A percentile compares a stretch with the other conserved stretches of the same genome.
Evolutionary conservation across 176 grass and related monocot species (phyloP).

Genomic region (Eragrostis curvula): DNA sequence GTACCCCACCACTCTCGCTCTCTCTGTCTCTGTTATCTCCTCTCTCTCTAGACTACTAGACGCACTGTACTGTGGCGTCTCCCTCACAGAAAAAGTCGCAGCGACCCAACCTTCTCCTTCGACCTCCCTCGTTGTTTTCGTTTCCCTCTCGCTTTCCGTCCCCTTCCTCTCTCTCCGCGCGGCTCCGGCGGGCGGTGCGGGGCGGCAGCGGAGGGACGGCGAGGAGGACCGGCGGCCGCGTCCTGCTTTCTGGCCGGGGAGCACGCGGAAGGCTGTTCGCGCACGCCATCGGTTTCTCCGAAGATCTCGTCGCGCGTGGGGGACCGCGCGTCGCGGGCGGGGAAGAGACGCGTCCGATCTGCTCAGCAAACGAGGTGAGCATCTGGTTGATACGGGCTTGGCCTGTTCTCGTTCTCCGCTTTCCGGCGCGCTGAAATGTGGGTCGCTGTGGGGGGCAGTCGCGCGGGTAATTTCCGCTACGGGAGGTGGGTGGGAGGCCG

Average conservation of each 20-base stretch:
- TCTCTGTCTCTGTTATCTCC: neutral
- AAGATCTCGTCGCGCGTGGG: neutral
- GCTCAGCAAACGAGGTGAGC: constrained; percentile 15
- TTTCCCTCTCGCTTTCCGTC: constrained; percentile 30
- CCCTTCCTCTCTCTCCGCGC: neutral
- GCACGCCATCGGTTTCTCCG: neutral
- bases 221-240: neutral
- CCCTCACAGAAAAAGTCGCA: constrained; percentile 22
- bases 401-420: neutral
- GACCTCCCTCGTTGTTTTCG: neutral
- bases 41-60: neutral
- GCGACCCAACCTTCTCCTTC: neutral
- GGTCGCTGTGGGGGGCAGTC: neutral
- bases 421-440: constrained; percentile 25
- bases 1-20: neutral
- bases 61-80: neutral
- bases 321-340: neutral
- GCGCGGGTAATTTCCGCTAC: neutral
- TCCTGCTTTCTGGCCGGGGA: neutral
- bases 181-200: constrained; percentile 14
- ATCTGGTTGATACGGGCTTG: neutral
- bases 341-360: neutral
- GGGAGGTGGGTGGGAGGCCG: neutral
- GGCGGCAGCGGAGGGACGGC: too few species aligned
- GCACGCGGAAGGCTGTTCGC: neutral